Base-by-base conservation (phyloP, 1,284 basidiomycete genomes). In the Rhodotorula sp. region DNA sequence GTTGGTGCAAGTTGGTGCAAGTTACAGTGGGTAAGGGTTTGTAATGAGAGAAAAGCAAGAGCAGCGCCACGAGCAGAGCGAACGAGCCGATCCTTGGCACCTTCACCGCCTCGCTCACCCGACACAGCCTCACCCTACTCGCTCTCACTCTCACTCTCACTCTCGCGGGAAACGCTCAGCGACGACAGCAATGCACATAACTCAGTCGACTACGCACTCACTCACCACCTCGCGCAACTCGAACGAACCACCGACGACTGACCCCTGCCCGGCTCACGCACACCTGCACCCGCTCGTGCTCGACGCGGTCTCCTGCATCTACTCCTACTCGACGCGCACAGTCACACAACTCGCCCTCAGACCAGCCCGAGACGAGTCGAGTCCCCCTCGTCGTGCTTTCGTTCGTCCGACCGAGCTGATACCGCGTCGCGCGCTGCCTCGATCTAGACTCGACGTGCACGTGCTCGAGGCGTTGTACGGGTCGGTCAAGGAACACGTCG, bases 341-440 rank as follows among this genome's bases (percentile, higher is more conserved):
- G 54, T 52, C 30, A 17, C 52, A 11, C 67, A 64, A 39, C 30
- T 61, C 62, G 51, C 52, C 17, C 49, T 68, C 30, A 52, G 36
- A 8, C 36, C n/a, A 13, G 47, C 29, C 29, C n/a, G 22, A 10
- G 4, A 11, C 22, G n/a, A 17, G 66, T 55, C 39, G 51, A 47
- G 66, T 27, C 11, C 29, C 5, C 4, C 24, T 17, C 36, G 24
- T 20, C 48, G n/a, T 17, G 13, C 29, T 19, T 13, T 11, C n/a
- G 7, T 34, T 10, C 4, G 39, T 44, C 13, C 39, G 7, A 17
- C 39, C 11, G 39, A 8, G 39, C 39, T 44, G 39, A 44, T 17
- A 10, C 39, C 13, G 13, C 39, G 39, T 8, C 39, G 11, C 39
- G 3, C 13, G 5, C 11, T 15, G 13, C 39, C 39, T 44, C 39